Evolutionary conservation across 1,284 basidiomycete genomes (phyloP), one percentile per base, ranked within the genome.

Genomic region (Cutaneotrichosporon sp.): DNA sequence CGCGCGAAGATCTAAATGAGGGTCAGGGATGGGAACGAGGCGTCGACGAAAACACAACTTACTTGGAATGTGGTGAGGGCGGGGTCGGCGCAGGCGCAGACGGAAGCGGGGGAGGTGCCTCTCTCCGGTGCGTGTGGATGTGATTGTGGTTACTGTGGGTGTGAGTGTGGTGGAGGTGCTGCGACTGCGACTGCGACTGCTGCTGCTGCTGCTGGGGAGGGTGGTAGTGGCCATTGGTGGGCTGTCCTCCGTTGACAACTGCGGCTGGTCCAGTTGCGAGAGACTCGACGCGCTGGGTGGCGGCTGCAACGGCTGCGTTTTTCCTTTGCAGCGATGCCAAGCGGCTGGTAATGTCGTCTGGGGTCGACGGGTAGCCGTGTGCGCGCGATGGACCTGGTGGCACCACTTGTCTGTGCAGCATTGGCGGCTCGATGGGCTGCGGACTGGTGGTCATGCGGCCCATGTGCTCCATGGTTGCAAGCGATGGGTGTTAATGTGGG

Each of bases 311-410:
- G 30, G 45, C 23, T 4, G 64, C 67, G 35, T 65, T 67, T 54
- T 66, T 64, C 30, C 68, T 52, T 50, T 68, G 66, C 14, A 66
- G 45, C 23, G 65, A 60, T 20, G 63, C 46, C 22, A 64, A 62
- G 33, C 61, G 49, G 41, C 60, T 65, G 1, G 35, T 64, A 50
- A 52, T n/a, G 8, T 40, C 38, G 15, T 56, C 49, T 15, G 41
- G 9, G 8, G 17, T 20, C 17, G 17, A 30, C 10, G 26, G 26
- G 22, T 23, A 46, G 15, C 20, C 18, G 20, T 22, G 23, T 21
- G 45, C 38, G 34, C 45, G 45, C 17, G 45, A 46, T 38, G 45
- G 36, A 7, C 26, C 26, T 30, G 26, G 7, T 4, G 35, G 34
- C 44, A 34, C 45, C 45, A 46, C 45, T 33, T 34, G 21, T 21